phyloP scores from a whole-genome alignment of 2,329 filamentous ascomycete genomes.

The Lachnellula subtilissima region DNA sequence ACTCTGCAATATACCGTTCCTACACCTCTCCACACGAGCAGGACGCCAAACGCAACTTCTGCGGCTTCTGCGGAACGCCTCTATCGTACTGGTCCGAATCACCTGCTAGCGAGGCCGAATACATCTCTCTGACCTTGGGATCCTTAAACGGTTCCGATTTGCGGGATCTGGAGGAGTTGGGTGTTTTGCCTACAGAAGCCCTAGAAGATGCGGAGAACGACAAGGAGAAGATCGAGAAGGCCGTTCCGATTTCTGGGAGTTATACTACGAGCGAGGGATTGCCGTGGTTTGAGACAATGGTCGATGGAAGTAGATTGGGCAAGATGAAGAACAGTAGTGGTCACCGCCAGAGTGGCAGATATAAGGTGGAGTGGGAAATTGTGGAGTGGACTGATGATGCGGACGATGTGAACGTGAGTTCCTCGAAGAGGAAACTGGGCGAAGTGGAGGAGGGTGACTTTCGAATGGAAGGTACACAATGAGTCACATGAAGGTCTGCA shows the following conservation, averaged over 20 bases:
- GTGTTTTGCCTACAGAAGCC: constrained; percentile 56
- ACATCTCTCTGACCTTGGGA: constrained; percentile 76
- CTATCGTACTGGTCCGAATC: constrained; percentile 79
- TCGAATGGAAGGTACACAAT: constrained; percentile 8
- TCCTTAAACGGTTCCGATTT: constrained; percentile 69
- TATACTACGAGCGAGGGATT: constrained; percentile 46
- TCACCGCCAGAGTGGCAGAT: constrained; percentile 48
- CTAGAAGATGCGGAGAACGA: constrained; percentile 32
- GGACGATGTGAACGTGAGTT: constrained; percentile 31
- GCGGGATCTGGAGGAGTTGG: constrained; percentile 66
- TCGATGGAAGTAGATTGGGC: constrained; percentile 70
- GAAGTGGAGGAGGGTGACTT: constrained; percentile 27
- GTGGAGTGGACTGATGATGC: constrained; percentile 61
- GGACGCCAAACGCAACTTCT: constrained; percentile 68
- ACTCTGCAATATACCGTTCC: constrained; percentile 58
- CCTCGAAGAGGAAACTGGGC: constrained; percentile 50
- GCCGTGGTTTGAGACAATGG: constrained; percentile 81
- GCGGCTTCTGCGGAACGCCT: constrained; percentile 85
- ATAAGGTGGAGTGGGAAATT: constrained; percentile 77
- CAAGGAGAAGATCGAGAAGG: constrained; percentile 21
- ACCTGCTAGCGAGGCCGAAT: constrained; percentile 66
- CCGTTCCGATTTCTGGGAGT: constrained; percentile 19
- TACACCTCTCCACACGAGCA: constrained; percentile 58
- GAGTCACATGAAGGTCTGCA: constrained; percentile 6
- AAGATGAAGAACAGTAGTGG: constrained; percentile 58